Evolutionary conservation across 2,329 filamentous ascomycete genomes (phyloP).

Genomic region (Phyllosticta citribraziliensis): DNA sequence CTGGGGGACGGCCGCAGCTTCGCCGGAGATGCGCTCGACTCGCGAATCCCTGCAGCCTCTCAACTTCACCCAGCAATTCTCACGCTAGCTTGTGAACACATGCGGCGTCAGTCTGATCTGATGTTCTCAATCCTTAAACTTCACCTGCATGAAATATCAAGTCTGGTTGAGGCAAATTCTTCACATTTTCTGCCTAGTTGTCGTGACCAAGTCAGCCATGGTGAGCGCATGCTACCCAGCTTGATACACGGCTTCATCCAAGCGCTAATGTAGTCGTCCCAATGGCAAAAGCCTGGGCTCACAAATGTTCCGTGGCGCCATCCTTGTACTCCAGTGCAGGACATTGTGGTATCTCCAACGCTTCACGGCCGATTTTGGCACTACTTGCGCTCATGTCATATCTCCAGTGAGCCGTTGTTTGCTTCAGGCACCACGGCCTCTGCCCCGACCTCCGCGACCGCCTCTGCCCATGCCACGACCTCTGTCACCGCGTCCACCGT

Average conservation of each 20-base stretch:
- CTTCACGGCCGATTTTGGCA: background rate
- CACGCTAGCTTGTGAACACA: too few species aligned
- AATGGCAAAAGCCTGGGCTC: background rate
- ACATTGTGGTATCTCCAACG: background rate
- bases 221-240: background rate
- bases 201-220: background rate
- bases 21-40: background rate
- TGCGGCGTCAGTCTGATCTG: too few species aligned
- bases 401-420: background rate
- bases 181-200: background rate
- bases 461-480: constrained; percentile 35
- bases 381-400: background rate
- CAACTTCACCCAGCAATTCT: background rate
- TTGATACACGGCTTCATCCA: background rate
- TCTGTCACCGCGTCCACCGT: constrained; percentile 44
- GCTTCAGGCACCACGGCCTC: constrained; percentile 33
- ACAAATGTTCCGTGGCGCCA: background rate
- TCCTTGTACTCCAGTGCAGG: background rate
- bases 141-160: too few species aligned
- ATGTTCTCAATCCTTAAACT: too few species aligned
- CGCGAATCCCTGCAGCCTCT: background rate
- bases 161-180: background rate
- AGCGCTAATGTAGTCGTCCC: background rate
- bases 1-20: background rate
- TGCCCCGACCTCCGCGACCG: constrained; percentile 44